phyloP scores from a whole-genome alignment of 805 yeast genomes.

The Scheffersomyces amazonensis region DNA sequence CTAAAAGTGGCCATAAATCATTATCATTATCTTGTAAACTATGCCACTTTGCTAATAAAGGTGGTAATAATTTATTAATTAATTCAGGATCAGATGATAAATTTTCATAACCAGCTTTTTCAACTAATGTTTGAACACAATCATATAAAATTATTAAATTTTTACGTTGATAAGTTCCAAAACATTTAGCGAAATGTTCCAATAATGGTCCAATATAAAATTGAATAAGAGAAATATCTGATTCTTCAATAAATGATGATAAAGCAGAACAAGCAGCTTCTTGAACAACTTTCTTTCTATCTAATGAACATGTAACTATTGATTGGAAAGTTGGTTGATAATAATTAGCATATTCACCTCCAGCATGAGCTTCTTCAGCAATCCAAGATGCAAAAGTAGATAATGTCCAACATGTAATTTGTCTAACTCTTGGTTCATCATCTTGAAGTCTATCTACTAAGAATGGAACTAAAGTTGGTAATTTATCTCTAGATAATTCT shows the following conservation, averaged over 20 bases:
- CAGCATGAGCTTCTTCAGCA: conserved; percentile 59
- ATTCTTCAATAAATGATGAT: conserved; percentile 75
- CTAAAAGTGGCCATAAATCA: conserved; percentile 88
- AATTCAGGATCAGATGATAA: conserved; percentile 52
- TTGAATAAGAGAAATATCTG: conserved; percentile 60
- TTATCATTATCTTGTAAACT: conserved; percentile 69
- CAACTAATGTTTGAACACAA: conserved; percentile 86
- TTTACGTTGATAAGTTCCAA: conserved; percentile 73
- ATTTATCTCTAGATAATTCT: conserved; percentile 62
- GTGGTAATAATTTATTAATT: conserved; percentile 69
- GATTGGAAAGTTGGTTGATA: conserved; percentile 77
- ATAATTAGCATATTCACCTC: conserved; percentile 62
- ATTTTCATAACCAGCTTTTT: conserved; percentile 61
- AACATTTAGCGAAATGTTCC: conserved; percentile 69
- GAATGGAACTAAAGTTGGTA: conserved; percentile 82
- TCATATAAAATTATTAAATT: conserved; percentile 83
- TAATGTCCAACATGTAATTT: conserved; percentile 93
- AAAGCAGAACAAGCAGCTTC: conserved; percentile 89
- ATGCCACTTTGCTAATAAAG: conserved; percentile 81
- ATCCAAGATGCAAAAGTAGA: conserved; percentile 86
- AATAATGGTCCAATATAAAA: conserved; percentile 67
- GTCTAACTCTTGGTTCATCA: conserved; percentile 78
- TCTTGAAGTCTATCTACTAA: conserved; percentile 78
- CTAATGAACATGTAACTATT: conserved; percentile 71
- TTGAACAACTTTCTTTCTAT: conserved; percentile 88